Conservation (phyloP, 306 rosid species). For the Calophaca sinica region DNA sequence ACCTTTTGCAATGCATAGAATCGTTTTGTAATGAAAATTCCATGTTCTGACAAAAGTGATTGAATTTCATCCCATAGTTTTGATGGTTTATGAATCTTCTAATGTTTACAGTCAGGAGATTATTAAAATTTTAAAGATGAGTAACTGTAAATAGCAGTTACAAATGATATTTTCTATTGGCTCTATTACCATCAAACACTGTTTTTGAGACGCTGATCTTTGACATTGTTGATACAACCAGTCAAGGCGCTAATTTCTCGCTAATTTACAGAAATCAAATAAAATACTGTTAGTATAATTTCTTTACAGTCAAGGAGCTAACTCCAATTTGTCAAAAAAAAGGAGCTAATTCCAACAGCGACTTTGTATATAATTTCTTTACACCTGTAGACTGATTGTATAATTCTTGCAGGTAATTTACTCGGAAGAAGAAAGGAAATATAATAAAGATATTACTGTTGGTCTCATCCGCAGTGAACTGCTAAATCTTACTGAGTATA, state of each 20-base stretch:
- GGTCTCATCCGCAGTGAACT: conserved; percentile 90
- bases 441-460: conserved; percentile 85
- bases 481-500: conserved; percentile 94
- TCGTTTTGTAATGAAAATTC: background rate
- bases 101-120: background rate
- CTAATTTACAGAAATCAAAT: conserved; percentile 12
- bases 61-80: conserved; percentile 20
- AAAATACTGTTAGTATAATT: background rate
- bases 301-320: too few species aligned
- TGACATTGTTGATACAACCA: background rate
- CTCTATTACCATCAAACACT: background rate
- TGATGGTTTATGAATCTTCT: conserved; percentile 33
- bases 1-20: background rate
- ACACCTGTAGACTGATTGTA: background rate
- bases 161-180: background rate
- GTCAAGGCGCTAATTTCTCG: background rate
- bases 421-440: conserved; percentile 95
- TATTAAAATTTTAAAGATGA: background rate
- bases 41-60: conserved; percentile 9
- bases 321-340: too few species aligned
- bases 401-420: conserved; percentile 79
- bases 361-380: conserved; percentile 9
- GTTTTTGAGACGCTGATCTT: conserved; percentile 13
- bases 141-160: conserved; percentile 3
- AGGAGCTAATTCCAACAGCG: background rate